A percentile compares a stretch with the other conserved stretches of the same genome.
Evolutionary conservation across 2,329 filamentous ascomycete genomes (phyloP).

Genomic region (Fusarium sp.): DNA sequence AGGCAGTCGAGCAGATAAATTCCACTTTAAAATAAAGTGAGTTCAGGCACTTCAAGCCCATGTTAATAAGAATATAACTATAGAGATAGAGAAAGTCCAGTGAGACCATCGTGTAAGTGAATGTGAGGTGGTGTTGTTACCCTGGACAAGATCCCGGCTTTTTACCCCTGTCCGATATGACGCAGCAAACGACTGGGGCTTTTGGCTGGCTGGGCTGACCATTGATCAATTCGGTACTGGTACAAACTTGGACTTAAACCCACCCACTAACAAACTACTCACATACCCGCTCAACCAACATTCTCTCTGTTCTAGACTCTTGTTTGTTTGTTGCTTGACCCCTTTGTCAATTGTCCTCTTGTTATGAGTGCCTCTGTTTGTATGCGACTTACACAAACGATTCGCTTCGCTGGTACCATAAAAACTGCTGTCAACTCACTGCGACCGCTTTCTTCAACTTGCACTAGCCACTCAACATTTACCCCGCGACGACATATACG

Average conservation of each 20-base stretch:
- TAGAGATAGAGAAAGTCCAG: no score
- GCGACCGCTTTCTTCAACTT: slow-evolving; percentile 4
- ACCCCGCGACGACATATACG: slow-evolving; percentile 27
- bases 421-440: slow-evolving; percentile 1
- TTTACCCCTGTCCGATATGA: slow-evolving; percentile 23
- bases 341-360: slow-evolving; percentile 10
- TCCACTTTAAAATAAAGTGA: no score
- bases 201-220: slow-evolving; percentile 18
- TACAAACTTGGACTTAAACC: slow-evolving; percentile 10
- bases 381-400: slow-evolving; percentile 1
- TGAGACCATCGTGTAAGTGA: background rate
- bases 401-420: slow-evolving; percentile 1
- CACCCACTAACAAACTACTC: slow-evolving; percentile 10
- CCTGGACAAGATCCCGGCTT: slow-evolving; percentile 16
- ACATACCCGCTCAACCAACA: slow-evolving; percentile 18
- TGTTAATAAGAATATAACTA: background rate
- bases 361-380: slow-evolving; percentile 20
- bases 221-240: slow-evolving; percentile 26
- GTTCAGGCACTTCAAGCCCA: no score
- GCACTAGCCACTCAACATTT: slow-evolving; percentile 8
- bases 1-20: no score
- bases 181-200: slow-evolving; percentile 20
- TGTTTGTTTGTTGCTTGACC: background rate
- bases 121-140: slow-evolving; percentile 9
- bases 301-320: slow-evolving; percentile 4